Evolutionary conservation across 1,284 basidiomycete genomes (phyloP), one percentile per base, ranked within the genome.

Genomic region (Marasmius oreades): DNA sequence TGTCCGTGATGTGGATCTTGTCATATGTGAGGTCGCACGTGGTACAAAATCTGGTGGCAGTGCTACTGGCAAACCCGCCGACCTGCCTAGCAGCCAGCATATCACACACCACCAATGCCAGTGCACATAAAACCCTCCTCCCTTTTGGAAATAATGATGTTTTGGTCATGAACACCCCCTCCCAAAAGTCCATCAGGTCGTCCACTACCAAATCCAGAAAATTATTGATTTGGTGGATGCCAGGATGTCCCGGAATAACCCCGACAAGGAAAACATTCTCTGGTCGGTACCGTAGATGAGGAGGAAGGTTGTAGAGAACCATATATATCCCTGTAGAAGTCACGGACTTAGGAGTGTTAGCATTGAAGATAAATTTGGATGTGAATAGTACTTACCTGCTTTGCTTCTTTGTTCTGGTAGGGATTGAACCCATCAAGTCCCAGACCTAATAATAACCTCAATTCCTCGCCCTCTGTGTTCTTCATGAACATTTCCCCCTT

Each of bases 51-150:
- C 67, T 62, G 5, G 63, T 62, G 4, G 62, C 62, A 0, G 36
- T 54, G 20, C 61, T 50, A 2, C 52, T 47, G 2, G 60, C 63
- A 22, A 67, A 60, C 1, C 69, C 72, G 16, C 58, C 53, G 3
- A 68, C 61, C 53, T 76, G 69, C 2, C 69, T 57, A 1, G 68
- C 66, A 1, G 70, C 73, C 0, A 66, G 69, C 16, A 77, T 63
- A 59, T n/a, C n/a, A n/a, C n/a, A n/a, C n/a, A n/a, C n/a, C n/a
- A n/a, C n/a, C n/a, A n/a, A n/a, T n/a, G n/a, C n/a, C n/a, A n/a
- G n/a, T n/a, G n/a, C n/a, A n/a, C n/a, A n/a, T n/a, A n/a, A n/a
- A n/a, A n/a, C n/a, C n/a, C n/a, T n/a, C n/a, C n/a, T n/a, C n/a
- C n/a, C n/a, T n/a, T n/a, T n/a, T n/a, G n/a, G n/a, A n/a, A n/a